Conservation (phyloP, 176 grass and related monocot genomes). For the Oryza meridionalis region DNA sequence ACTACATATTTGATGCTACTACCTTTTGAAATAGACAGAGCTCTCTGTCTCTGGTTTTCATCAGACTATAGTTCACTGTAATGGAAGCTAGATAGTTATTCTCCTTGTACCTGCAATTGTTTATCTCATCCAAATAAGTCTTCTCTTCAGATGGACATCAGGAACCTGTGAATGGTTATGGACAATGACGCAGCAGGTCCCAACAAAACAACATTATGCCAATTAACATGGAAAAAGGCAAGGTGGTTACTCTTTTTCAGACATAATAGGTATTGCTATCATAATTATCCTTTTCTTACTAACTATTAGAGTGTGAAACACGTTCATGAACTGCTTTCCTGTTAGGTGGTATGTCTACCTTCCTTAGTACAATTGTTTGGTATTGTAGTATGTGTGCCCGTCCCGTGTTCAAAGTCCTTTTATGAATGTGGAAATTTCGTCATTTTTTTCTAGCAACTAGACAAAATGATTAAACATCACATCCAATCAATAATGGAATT, state of each 20-base stretch:
- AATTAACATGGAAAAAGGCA: neutral
- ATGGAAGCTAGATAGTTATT: neutral
- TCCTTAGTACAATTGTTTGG: neutral
- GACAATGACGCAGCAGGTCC: neutral
- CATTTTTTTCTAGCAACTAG: constrained; percentile 2
- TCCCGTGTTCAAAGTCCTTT: neutral
- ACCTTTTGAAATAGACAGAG: neutral
- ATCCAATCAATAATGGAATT: constrained; percentile 12
- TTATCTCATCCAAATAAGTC: neutral
- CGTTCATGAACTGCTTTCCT: neutral
- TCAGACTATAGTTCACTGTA: neutral
- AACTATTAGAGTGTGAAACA: neutral
- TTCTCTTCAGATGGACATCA: neutral
- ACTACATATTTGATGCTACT: neutral
- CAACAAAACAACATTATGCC: neutral
- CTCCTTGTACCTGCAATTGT: neutral
- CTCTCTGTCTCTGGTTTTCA: neutral
- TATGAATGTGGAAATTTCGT: neutral
- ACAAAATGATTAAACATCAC: neutral
- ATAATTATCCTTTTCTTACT: neutral
- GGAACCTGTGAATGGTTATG: neutral
- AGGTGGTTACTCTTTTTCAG: neutral
- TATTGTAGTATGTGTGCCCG: neutral
- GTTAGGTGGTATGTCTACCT: neutral
- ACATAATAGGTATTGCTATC: neutral